Evolutionary conservation across 2,329 filamentous ascomycete genomes (phyloP), one percentile per base, ranked within the genome.

Genomic region (Aureobasidium pullulans): DNA sequence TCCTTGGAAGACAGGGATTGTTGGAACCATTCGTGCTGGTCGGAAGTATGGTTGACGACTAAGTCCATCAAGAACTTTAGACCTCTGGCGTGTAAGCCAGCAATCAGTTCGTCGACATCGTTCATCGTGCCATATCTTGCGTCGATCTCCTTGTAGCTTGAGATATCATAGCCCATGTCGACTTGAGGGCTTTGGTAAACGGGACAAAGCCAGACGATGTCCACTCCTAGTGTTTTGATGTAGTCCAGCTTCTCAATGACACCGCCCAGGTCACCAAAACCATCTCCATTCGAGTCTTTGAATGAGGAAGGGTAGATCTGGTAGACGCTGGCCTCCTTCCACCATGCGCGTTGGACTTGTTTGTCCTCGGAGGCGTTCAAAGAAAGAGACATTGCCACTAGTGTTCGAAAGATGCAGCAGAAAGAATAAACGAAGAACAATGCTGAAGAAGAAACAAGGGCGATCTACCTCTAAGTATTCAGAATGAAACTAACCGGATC

Each of bases 41-140:
- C 81, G 2, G 84, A 87, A 0, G 86, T 89, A 69, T 91, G 88
- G 65, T 90, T 91, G 62, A 90, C 81, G 2, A 90, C 87, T 6
- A 90, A 75, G 67, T 90, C 87, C 62, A 90, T 79, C 62, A 90
- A 84, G 11, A 90, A 72, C 66, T 82, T 84, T 80, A 90, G 87
- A 6, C 81, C 84, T 8, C 84, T 77, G 16, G 79, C 72, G 62
- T 86, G 83, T 50, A 81, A 78, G 39, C 79, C 81, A 37, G 76
- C 67, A 44, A 87, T 83, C 39, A 89, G 70, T 1, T 73, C 72
- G 58, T 88, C 84, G 42, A 87, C 80, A 67, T 89, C 84, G 62
- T 77, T 74, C 19, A 89, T 73, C 1, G 84, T 84, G 39, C 86
- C 86, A 66, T 88, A 89, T 1, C 81, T 79, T 3, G 76, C 72